These are phyloP conservation scores for Choanephora cucurbitarum DNA, from an alignment of 371 early-diverging fungal genomes.

Conservation along the genomic window DNA sequence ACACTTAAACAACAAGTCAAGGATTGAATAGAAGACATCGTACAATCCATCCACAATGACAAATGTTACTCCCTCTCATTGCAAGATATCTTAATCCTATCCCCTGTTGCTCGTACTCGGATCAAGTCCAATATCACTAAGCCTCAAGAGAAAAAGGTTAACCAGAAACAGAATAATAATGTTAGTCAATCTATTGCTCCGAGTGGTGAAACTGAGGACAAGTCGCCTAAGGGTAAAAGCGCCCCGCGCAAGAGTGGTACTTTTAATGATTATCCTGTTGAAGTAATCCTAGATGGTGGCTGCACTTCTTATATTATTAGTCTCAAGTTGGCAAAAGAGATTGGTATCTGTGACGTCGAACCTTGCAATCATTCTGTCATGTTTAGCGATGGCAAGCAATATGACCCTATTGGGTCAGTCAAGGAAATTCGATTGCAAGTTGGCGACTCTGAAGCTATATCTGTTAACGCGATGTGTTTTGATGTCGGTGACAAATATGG, in stretches of 20 bases:
- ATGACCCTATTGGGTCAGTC: not conserved
- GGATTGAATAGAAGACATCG: not conserved
- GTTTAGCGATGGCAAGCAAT: not conserved
- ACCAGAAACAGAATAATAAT: not conserved
- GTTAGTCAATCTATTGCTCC: not conserved
- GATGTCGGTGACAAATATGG: not conserved
- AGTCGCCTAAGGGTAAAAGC: slow-evolving; percentile 2
- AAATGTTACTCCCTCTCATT: not conserved
- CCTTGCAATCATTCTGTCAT: not conserved
- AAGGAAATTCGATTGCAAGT: not conserved
- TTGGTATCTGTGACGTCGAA: not conserved
- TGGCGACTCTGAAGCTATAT: not conserved
- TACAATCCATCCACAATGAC: not conserved
- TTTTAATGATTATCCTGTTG: not conserved
- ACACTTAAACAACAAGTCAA: not conserved
- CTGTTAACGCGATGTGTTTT: not conserved
- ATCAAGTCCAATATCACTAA: not conserved
- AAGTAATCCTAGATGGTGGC: slow-evolving; percentile 8
- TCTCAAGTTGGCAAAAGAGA: not conserved
- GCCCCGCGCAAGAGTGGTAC: not conserved
- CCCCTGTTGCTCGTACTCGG: slow-evolving; percentile 2
- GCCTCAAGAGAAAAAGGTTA: not conserved
- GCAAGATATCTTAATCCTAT: not conserved
- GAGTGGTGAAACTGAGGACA: not conserved
- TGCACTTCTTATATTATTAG: slow-evolving; percentile 3